Conservation (phyloP, 2,329 filamentous ascomycete genomes). For the Aspergillus sp. region DNA sequence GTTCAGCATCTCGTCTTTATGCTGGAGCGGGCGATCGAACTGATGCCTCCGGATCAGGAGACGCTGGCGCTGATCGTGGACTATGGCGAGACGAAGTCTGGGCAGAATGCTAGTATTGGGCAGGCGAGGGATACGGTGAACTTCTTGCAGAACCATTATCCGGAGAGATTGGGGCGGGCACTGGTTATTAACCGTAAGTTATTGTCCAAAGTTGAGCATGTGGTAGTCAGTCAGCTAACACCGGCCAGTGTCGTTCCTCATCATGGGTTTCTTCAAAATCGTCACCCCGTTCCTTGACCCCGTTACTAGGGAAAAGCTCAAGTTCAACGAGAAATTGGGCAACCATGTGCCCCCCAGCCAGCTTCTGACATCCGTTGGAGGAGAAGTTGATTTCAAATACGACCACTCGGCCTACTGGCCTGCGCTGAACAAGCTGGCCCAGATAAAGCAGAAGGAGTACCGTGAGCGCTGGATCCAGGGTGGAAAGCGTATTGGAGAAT, state of each 20-base stretch:
- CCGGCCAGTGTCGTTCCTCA: conserved; percentile 76
- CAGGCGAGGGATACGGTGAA: conserved; percentile 80
- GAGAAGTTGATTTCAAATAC: conserved; percentile 85
- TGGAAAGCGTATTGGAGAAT: conserved; percentile 81
- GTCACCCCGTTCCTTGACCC: conserved; percentile 97
- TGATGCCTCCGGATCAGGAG: conserved; percentile 86
- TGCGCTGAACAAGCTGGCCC: conserved; percentile 70
- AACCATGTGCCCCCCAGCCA: conserved; percentile 79
- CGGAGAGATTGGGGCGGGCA: conserved; percentile 83
- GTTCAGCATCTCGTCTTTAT: conserved; percentile 95
- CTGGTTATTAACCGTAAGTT: conserved; percentile 80
- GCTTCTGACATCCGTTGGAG: conserved; percentile 75
- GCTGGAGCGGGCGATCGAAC: conserved; percentile 83
- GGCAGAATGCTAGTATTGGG: conserved; percentile 72
- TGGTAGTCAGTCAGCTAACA: conserved; percentile 13
- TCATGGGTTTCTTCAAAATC: conserved; percentile 92
- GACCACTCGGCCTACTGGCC: conserved; percentile 90
- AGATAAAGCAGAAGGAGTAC: conserved; percentile 62
- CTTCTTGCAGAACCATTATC: conserved; percentile 94
- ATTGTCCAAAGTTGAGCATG: background rate
- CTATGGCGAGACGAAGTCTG: conserved; percentile 76
- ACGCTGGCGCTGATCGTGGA: conserved; percentile 85
- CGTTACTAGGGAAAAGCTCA: conserved; percentile 88
- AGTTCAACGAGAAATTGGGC: conserved; percentile 91
- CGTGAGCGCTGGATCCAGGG: conserved; percentile 72